These are phyloP conservation scores for Leccinum imitatum DNA, from an alignment of 768 basidiomycete species.

Conservation along the genomic window DNA sequence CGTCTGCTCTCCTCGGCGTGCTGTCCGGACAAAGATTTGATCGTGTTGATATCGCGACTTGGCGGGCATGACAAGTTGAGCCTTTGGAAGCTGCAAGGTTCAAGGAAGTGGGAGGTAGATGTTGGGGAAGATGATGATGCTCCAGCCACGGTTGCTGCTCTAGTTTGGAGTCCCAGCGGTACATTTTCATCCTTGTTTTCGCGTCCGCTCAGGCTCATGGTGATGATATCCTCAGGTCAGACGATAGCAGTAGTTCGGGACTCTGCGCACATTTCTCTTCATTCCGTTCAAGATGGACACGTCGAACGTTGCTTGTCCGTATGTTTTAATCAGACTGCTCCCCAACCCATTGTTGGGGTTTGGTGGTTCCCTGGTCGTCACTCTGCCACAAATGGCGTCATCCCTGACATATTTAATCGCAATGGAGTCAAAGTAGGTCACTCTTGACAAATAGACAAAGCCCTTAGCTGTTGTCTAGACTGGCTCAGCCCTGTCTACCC, in stretches of 20 bases:
- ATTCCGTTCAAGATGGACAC: conserved; percentile 77
- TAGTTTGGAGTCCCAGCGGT: conserved; percentile 88
- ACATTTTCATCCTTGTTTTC: conserved; percentile 17
- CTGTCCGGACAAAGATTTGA: conserved; percentile 83
- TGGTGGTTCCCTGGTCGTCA: conserved; percentile 73
- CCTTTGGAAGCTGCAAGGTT: conserved; percentile 79
- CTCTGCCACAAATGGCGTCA: conserved; percentile 37
- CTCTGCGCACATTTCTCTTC: conserved; percentile 65
- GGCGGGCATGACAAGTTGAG: conserved; percentile 69
- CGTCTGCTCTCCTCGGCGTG: conserved; percentile 65
- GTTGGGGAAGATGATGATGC: conserved; percentile 48
- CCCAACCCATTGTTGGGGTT: conserved; percentile 44
- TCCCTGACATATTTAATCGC: conserved; percentile 78
- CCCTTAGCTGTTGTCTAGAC: conserved; percentile 45
- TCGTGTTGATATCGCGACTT: conserved; percentile 63
- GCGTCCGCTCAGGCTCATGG: conserved; percentile 3
- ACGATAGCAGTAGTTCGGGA: conserved; percentile 70
- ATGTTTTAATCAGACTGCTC: conserved; percentile 15
- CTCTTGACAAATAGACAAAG: conserved; percentile 2
- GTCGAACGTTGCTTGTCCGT: conserved; percentile 50
- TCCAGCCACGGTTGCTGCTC: conserved; percentile 48
- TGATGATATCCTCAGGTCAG: conserved; percentile 45
- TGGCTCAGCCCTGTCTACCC: conserved; percentile 72
- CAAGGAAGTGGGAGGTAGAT: conserved; percentile 81
- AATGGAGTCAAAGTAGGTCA: conserved; percentile 58